A percentile compares a stretch with the other conserved stretches of the same genome.
These are phyloP conservation scores for Passalora sequoiae DNA, from an alignment of 2,329 filamentous ascomycete genomes.

Conservation along the genomic window DNA sequence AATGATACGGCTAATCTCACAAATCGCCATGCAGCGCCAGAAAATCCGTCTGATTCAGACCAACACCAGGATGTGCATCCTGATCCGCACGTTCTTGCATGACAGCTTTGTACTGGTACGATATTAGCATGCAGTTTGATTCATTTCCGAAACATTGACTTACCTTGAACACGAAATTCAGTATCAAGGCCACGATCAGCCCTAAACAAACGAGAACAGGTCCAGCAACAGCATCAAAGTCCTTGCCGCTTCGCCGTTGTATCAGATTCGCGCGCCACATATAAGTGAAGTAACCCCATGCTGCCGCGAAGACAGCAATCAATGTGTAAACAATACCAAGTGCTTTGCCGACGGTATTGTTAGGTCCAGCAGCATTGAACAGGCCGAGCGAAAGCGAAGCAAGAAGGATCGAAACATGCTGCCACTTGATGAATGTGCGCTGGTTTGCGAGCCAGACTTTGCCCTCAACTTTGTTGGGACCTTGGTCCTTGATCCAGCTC, in stretches of 20 bases:
- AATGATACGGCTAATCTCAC: not conserved
- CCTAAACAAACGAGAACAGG: conserved; percentile 78
- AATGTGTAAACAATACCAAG: conserved; percentile 79
- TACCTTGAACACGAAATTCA: conserved; percentile 82
- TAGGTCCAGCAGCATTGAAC: conserved; percentile 77
- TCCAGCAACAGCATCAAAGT: conserved; percentile 85
- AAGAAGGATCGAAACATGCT: conserved; percentile 86
- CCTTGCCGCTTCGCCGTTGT: conserved; percentile 75
- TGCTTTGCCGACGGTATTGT: conserved; percentile 66
- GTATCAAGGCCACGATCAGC: conserved; percentile 67
- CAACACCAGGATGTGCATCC: not conserved
- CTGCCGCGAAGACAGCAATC: conserved; percentile 75
- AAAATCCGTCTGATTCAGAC: conserved; percentile 8
- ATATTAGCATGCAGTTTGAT: conserved; percentile 4
- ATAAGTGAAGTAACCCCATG: conserved; percentile 85
- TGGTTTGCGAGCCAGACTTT: conserved; percentile 99
- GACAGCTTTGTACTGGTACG: conserved; percentile 16
- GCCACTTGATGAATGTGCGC: conserved; percentile 97
- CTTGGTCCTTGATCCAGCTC: conserved; percentile 89
- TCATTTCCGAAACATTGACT: not conserved
- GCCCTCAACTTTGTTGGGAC: conserved; percentile 85
- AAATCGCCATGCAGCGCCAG: conserved; percentile 7
- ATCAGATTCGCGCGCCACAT: conserved; percentile 73
- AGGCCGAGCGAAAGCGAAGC: conserved; percentile 77
- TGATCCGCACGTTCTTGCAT: conserved; percentile 17